Evolutionary conservation across 2,329 filamentous ascomycete genomes (phyloP), one percentile per base, ranked within the genome.

Genomic region (Cercospora sp.): DNA sequence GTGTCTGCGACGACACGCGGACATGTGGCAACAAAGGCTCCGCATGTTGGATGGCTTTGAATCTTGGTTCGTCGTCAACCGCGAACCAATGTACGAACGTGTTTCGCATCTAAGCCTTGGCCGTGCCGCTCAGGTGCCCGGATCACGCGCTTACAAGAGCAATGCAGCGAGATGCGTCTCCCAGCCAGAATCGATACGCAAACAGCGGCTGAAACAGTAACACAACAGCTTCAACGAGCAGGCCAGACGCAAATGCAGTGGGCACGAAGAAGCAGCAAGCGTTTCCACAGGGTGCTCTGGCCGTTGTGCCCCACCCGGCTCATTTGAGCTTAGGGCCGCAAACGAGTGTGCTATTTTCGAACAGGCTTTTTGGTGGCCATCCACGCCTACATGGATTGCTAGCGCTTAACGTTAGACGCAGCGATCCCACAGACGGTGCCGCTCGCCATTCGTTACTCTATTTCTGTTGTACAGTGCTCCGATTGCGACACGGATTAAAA

Each of bases 391-490:
- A 40, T 59, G 66, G 66, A 51, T 67, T 28, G 34, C 26, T 59
- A 61, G 65, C 61, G 61, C 65, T 62, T 57, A 55, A 62, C 10
- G 43, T 53, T 55, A 30, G 65, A 53, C 26, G 45, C 65, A 61
- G 61, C 55, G 66, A 34, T 62, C 28, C 65, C 66, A 58, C 61
- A 53, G 32, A 43, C 57, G 65, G 30, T 32, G 53, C 65, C 60
- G 57, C 40, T 64, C 66, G 37, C 40, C 51, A 63, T 58, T 62
- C 61, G 61, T 32, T 58, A 59, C 43, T 55, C 66, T 64, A 67
- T 67, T 67, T 67, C 61, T 37, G 66, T 57, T 53, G 55, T 43
- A 63, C 61, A 67, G 55, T 60, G 43, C 28, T 26, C 45, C 53
- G 57, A 26, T 57, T 37, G 65, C 32, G 45, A 24, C 49, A 30